Percentiles rank a stretch among this genome's conserved stretches.
Conservation (phyloP, 495 filamentous ascomycete species). For the Penicillium crystallinum region DNA sequence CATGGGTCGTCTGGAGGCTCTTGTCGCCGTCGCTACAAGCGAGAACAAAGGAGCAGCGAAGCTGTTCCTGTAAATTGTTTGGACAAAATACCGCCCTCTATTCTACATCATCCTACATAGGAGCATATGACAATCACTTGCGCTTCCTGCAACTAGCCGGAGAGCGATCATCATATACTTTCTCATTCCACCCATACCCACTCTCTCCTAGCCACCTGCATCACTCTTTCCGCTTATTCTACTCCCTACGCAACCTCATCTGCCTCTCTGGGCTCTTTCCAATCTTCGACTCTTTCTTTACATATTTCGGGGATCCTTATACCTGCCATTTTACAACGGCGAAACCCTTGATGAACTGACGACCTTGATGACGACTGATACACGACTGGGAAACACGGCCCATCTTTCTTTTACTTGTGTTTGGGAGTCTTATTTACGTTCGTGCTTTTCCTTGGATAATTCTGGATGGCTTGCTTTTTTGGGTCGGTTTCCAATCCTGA, state of each 20-base stretch:
- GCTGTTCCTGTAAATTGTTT: constrained; percentile 31
- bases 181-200: background rate
- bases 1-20: constrained; percentile 72
- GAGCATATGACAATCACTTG: background rate
- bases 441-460: constrained; percentile 15
- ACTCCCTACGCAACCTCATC: background rate
- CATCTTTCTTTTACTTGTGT: constrained; percentile 10
- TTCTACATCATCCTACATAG: background rate
- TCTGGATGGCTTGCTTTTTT: constrained; percentile 17
- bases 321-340: constrained; percentile 3
- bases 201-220: background rate
- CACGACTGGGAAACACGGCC: constrained; percentile 22
- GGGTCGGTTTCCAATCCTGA: constrained; percentile 11
- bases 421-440: constrained; percentile 13
- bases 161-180: constrained; percentile 1
- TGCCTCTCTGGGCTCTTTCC: background rate
- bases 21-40: constrained; percentile 85
- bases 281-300: background rate
- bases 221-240: constrained; percentile 3
- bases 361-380: constrained; percentile 38
- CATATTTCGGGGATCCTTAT: background rate
- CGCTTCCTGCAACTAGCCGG: background rate
- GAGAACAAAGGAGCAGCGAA: constrained; percentile 60
- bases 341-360: constrained; percentile 36
- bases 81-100: background rate